A percentile compares a stretch with the other conserved stretches of the same genome.
These are phyloP conservation scores for Saururus chinensis DNA, from an alignment of 164 flowering plant species.

Conservation along the genomic window DNA sequence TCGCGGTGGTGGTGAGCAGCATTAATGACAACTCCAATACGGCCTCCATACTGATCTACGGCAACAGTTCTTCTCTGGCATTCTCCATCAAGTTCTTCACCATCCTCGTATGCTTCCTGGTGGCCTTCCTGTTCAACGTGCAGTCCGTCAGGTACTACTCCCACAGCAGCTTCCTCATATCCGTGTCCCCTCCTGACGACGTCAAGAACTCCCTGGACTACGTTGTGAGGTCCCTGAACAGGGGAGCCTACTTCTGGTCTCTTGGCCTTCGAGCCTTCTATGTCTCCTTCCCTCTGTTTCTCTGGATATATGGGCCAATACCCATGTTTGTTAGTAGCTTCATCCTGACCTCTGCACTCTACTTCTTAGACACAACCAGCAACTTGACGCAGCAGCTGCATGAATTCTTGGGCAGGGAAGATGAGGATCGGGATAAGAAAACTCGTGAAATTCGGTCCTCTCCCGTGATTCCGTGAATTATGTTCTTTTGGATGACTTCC, in stretches of 20 bases:
- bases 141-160: constrained; percentile 77
- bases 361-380: constrained; percentile 41
- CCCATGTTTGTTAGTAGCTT: constrained; percentile 58
- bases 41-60: constrained; percentile 13
- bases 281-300: constrained; percentile 70
- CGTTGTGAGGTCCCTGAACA: constrained; percentile 46
- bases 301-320: constrained; percentile 89
- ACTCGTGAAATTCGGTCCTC: constrained; percentile 13
- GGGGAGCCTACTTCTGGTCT: constrained; percentile 82
- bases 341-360: constrained; percentile 39
- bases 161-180: constrained; percentile 12
- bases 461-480: background rate
- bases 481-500: background rate
- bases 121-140: constrained; percentile 60
- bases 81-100: constrained; percentile 64
- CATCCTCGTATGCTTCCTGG: constrained; percentile 57
- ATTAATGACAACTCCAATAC: background rate
- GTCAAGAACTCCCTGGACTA: constrained; percentile 33
- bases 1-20: constrained; percentile 55
- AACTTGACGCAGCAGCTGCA: constrained; percentile 9
- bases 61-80: constrained; percentile 34
- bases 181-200: constrained; percentile 21
- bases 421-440: constrained; percentile 1
- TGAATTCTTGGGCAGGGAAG: background rate
- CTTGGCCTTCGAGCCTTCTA: constrained; percentile 69